Percentiles rank a stretch among this genome's conserved stretches.
Conservation (phyloP, 768 basidiomycete genomes). For the Amylocystis lapponica region DNA sequence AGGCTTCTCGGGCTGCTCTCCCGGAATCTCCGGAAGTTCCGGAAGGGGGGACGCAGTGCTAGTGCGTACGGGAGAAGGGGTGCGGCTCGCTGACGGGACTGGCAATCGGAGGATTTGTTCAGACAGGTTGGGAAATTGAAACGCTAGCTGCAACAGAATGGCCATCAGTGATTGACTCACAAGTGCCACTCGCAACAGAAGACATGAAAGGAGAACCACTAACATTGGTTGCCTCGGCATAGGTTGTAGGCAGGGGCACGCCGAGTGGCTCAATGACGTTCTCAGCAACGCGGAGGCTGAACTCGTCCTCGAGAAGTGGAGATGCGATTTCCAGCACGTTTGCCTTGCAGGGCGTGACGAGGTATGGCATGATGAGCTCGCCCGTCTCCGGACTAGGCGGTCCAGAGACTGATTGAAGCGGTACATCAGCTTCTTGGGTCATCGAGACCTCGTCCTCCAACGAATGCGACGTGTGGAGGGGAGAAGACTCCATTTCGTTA, state of each 20-base stretch:
- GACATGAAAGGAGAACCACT: background rate
- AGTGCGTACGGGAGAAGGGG: background rate
- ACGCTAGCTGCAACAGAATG: constrained; percentile 8
- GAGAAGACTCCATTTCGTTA: no score
- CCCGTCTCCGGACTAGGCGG: background rate
- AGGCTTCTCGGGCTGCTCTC: background rate
- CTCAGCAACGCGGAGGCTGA: background rate
- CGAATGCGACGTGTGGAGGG: no score
- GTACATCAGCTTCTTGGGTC: no score
- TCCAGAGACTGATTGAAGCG: background rate
- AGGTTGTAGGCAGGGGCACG: constrained; percentile 15
- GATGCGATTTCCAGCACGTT: background rate
- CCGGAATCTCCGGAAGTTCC: background rate
- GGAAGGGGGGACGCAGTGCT: background rate
- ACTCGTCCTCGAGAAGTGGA: no score
- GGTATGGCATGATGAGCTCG: background rate
- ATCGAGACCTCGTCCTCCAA: no score
- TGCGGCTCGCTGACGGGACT: background rate
- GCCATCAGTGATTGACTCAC: background rate
- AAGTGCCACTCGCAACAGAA: background rate
- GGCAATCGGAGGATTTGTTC: constrained; percentile 11
- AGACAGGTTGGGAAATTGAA: constrained; percentile 11
- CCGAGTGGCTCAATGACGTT: constrained; percentile 5
- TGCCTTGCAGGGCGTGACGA: background rate
- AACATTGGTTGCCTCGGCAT: constrained; percentile 21